Evolutionary conservation across 495 filamentous ascomycete genomes (phyloP).

Genomic region (Aspergillus sclerotioniger): DNA sequence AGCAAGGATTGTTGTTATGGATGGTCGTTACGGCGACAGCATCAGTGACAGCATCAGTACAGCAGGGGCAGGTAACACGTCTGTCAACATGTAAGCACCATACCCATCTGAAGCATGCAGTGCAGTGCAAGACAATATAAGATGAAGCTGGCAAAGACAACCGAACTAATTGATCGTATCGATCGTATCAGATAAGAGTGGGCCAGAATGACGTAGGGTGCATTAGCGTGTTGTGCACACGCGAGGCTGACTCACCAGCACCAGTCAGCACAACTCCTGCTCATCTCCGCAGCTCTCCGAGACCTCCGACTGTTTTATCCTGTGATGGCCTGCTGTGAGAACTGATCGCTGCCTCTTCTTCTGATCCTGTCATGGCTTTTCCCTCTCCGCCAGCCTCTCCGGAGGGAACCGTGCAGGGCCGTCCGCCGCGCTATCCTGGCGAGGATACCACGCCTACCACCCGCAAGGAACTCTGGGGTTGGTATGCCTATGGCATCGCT

Average conservation of each 20-base stretch:
- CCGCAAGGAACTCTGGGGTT: conserved; percentile 75
- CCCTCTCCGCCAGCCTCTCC: conserved; percentile 18
- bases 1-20: too few species aligned
- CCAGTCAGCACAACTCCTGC: background rate
- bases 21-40: too few species aligned
- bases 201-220: background rate
- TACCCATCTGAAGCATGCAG: too few species aligned
- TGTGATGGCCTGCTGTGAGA: background rate
- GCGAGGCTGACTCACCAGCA: background rate
- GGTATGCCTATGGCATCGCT: conserved; percentile 88
- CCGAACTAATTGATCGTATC: too few species aligned
- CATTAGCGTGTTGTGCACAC: background rate
- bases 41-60: too few species aligned
- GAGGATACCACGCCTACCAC: conserved; percentile 84
- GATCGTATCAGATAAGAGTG: background rate
- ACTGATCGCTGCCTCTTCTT: background rate
- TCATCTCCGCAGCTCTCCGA: background rate
- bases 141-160: background rate
- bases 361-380: conserved; percentile 20
- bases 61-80: too few species aligned
- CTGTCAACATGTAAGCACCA: too few species aligned
- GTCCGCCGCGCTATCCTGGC: conserved; percentile 58
- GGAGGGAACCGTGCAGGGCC: conserved; percentile 22
- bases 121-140: too few species aligned
- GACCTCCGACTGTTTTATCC: conserved; percentile 1